phyloP scores from a whole-genome alignment of 768 basidiomycete species.

The Suillus occidentalis region DNA sequence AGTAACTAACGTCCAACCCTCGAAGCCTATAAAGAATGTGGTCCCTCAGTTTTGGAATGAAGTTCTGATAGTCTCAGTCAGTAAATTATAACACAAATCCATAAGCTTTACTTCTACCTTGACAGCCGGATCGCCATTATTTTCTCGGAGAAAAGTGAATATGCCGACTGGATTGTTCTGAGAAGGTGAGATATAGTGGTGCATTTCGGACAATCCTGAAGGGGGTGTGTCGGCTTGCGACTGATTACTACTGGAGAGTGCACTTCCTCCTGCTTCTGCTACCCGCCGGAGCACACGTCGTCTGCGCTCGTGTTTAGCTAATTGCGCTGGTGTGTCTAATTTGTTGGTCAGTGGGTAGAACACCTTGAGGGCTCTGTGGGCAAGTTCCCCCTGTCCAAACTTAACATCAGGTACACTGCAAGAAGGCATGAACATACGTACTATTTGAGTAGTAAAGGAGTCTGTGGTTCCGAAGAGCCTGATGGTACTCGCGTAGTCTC shows the following conservation, averaged over 20 bases:
- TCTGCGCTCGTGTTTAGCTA: not conserved
- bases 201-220: not conserved
- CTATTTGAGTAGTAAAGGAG: not conserved
- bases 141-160: slow-evolving; percentile 9
- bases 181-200: not conserved
- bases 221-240: not conserved
- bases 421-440: not conserved
- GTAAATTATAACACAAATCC: not conserved
- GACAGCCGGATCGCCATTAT: slow-evolving; percentile 28
- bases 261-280: not conserved
- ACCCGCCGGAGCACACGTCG: not conserved
- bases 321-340: not conserved
- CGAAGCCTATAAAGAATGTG: slow-evolving; percentile 4
- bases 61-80: slow-evolving; percentile 26
- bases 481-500: not conserved
- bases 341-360: no score
- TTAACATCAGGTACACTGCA: no score
- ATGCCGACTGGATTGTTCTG: slow-evolving; percentile 5
- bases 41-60: slow-evolving; percentile 19
- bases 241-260: not conserved
- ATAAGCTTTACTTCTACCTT: not conserved
- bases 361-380: no score
- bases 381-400: no score
- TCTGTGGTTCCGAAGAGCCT: not conserved
- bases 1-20: slow-evolving; percentile 9